Evolutionary conservation across 441 rosid genomes (phyloP), one percentile per base, ranked within the genome.

Genomic region (Populus hybrid): DNA sequence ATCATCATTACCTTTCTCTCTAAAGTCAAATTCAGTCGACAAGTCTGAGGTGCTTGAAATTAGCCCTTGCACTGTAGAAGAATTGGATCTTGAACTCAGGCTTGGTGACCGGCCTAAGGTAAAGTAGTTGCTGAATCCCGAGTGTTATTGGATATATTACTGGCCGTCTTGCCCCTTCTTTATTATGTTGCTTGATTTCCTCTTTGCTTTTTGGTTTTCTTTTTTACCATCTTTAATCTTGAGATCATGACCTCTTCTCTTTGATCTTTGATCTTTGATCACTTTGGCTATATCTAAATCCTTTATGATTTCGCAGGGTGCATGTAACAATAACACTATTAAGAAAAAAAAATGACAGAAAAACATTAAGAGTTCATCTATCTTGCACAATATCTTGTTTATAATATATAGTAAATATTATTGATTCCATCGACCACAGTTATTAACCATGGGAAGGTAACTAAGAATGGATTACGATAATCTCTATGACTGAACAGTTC

Each of bases 51-150:
- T 82, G 74, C 69, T 66, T 36, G 86, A 84, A 80, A 83, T 77
- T 20, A 84, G 84, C 79, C 79, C 82, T 74, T 79, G 78, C 78
- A 68, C 83, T 4, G 76, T 83, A 79, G 95, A 93, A 76, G 99
- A 91, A 26, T 76, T 95, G 82, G 99, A 95, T 90, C 99, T 95
- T 76, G 99, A 95, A 85, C 98, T 95, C 76, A 87, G 99, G 86
- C 97, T 95, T 31, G 98, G 97, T 4, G 72, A 82, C 68, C 88
- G 85, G 66, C 91, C 92, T 40, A 88, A 89, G 94, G 88, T 83
- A 82, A 91, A 83, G 56, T 84, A 84, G 84, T 74, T 75, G 79
- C 80, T 65, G 53, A 64, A 79, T 61, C 67, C 56, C 50, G 68
- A 78, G 64, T 66, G 33, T 64, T 69, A 23, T 40, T 18, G 36